A percentile compares a stretch with the other conserved stretches of the same genome.
Conservation (phyloP, 169 alveolate species). For the Cryptosporidium sp. region DNA sequence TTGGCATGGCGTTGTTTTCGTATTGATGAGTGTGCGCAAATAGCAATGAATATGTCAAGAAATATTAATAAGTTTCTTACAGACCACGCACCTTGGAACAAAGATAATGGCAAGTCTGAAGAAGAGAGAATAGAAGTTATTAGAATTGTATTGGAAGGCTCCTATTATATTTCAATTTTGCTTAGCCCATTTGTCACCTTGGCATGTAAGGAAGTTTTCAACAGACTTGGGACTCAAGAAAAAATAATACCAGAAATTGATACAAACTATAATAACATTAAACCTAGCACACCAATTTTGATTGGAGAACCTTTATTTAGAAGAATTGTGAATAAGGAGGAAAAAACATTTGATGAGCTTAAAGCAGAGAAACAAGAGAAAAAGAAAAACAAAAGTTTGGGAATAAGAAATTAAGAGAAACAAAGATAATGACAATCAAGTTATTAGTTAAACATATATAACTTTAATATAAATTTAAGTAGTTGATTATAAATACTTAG, state of each 20-base stretch:
- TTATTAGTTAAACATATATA: neutral
- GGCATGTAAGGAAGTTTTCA: conserved; percentile 85
- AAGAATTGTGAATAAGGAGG: conserved; percentile 2
- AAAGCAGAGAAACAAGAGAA: conserved; percentile 52
- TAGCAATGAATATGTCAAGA: conserved; percentile 83
- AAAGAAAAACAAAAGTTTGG: neutral
- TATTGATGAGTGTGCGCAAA: conserved; percentile 82
- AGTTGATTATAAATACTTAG: neutral
- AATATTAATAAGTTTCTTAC: conserved; percentile 88
- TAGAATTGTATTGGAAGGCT: conserved; percentile 90
- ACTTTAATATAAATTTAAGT: neutral
- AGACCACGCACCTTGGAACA: conserved; percentile 90
- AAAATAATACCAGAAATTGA: neutral
- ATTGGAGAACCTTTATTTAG: conserved; percentile 67
- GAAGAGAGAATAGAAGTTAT: conserved; percentile 80
- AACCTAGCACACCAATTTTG: conserved; percentile 13
- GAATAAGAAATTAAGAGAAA: neutral
- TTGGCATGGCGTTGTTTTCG: conserved; percentile 75
- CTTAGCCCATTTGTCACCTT: conserved; percentile 88
- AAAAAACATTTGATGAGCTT: conserved; percentile 25
- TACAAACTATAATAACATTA: conserved; percentile 15
- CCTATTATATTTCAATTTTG: conserved; percentile 88
- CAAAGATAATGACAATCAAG: neutral
- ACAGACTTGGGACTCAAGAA: conserved; percentile 82
- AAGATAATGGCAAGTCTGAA: conserved; percentile 73